Conservation (phyloP, 2,329 filamentous ascomycete species). For the Phialophora expanda region DNA sequence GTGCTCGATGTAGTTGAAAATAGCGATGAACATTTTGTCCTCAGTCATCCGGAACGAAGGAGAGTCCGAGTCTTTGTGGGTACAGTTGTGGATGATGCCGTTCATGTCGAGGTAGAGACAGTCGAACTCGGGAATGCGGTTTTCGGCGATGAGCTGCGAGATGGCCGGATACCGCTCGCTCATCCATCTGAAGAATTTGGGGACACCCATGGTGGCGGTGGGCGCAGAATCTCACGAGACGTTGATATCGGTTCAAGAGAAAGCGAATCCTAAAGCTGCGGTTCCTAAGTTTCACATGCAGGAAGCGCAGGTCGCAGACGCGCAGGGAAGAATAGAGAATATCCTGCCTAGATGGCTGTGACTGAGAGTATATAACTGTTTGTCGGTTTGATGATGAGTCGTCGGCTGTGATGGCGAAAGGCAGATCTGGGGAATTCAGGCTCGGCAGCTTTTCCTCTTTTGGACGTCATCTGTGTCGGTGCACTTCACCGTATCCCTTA, state of each 20-base stretch:
- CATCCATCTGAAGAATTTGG: slow-evolving; percentile 98
- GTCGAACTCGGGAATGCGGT: slow-evolving; percentile 98
- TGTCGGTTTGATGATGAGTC: slow-evolving; percentile 3
- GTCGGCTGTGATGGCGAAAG: background rate
- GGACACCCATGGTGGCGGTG: slow-evolving; percentile 65
- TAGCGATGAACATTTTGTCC: slow-evolving; percentile 99
- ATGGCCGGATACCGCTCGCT: slow-evolving; percentile 98
- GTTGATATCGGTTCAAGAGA: slow-evolving; percentile 18
- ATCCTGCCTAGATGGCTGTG: background rate
- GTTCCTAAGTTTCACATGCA: slow-evolving; percentile 6
- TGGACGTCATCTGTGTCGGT: background rate
- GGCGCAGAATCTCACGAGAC: slow-evolving; percentile 34
- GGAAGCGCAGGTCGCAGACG: background rate
- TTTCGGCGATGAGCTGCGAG: slow-evolving; percentile 97
- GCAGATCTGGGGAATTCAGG: background rate
- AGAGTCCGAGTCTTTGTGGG: slow-evolving; percentile 93
- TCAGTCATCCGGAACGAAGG: slow-evolving; percentile 91
- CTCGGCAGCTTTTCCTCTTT: background rate
- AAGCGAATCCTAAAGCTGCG: background rate
- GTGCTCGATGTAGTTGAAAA: slow-evolving; percentile 99
- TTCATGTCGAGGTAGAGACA: slow-evolving; percentile 92
- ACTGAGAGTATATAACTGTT: slow-evolving; percentile 3
- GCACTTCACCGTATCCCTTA: slow-evolving; percentile 5
- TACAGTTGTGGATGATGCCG: slow-evolving; percentile 99
- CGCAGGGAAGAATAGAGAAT: background rate